Evolutionary conservation across 2,329 filamentous ascomycete species (phyloP).

Genomic region (Aspergillus flavus): DNA sequence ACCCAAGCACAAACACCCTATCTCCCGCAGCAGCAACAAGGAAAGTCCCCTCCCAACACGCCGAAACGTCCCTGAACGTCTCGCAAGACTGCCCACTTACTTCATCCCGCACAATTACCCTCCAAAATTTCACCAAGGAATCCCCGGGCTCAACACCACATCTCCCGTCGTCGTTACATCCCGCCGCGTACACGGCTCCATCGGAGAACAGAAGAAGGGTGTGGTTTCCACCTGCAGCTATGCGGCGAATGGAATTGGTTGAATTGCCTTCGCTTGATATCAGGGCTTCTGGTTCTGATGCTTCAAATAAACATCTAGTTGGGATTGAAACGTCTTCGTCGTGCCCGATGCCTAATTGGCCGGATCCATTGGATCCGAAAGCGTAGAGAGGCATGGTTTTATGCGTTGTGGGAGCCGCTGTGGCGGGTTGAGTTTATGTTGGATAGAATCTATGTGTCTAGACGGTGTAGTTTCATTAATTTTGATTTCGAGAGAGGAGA

Average conservation of each 20-base stretch:
- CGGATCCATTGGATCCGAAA: constrained; percentile 75
- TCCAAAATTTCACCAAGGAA: constrained; percentile 28
- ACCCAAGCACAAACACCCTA: constrained; percentile 64
- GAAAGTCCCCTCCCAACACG: constrained; percentile 77
- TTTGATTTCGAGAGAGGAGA: neutral
- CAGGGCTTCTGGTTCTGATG: constrained; percentile 25
- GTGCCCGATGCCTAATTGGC: constrained; percentile 73
- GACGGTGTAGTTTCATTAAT: too few species aligned
- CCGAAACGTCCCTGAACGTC: constrained; percentile 58
- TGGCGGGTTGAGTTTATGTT: neutral
- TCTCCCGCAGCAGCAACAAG: constrained; percentile 50
- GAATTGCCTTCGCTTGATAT: constrained; percentile 31
- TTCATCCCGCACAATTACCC: constrained; percentile 26
- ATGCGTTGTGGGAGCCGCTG: too few species aligned
- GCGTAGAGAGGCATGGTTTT: constrained; percentile 58
- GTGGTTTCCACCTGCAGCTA: constrained; percentile 80
- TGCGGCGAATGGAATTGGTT: constrained; percentile 33
- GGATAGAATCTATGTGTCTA: neutral
- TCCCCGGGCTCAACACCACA: constrained; percentile 33
- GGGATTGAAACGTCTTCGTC: constrained; percentile 70
- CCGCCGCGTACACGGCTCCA: constrained; percentile 66
- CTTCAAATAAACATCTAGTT: constrained; percentile 61
- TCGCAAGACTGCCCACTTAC: constrained; percentile 17
- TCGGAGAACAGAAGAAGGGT: constrained; percentile 69
- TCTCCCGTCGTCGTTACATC: constrained; percentile 58